Percentiles rank a stretch among this genome's conserved stretches.
phyloP scores from a whole-genome alignment of 352 stramenopile species.

The Phytophthora capsici region DNA sequence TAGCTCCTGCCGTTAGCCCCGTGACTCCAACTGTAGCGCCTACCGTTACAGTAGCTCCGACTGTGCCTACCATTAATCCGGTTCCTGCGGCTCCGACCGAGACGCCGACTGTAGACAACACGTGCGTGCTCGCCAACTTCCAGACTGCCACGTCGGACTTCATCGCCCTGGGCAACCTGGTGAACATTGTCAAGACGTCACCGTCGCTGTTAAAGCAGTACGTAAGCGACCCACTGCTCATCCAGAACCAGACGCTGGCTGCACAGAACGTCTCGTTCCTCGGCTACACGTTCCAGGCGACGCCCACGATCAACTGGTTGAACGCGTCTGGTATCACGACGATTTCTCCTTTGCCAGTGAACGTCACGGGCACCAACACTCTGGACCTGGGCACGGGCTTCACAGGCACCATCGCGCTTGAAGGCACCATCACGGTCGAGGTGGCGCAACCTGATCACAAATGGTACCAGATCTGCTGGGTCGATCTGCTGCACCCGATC shows the following conservation, averaged over 20 bases:
- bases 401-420: conserved; percentile 41
- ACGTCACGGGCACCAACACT: conserved; percentile 50
- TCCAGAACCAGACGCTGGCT: conserved; percentile 48
- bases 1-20: background rate
- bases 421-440: conserved; percentile 48
- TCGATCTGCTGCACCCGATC: conserved; percentile 54
- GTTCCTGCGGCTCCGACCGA: background rate
- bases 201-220: conserved; percentile 36
- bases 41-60: background rate
- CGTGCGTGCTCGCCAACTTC: conserved; percentile 56
- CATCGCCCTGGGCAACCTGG: conserved; percentile 50
- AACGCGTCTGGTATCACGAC: conserved; percentile 55
- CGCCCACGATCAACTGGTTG: conserved; percentile 56
- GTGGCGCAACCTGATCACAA: conserved; percentile 64
- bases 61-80: background rate
- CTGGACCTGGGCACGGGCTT: conserved; percentile 54
- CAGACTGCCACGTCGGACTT: conserved; percentile 52
- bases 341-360: conserved; percentile 49
- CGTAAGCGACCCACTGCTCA: conserved; percentile 47
- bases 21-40: background rate
- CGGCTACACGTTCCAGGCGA: conserved; percentile 50
- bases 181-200: conserved; percentile 52
- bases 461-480: conserved; percentile 73
- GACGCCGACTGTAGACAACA: conserved; percentile 13
- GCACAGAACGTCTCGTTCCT: conserved; percentile 55